Percentiles rank a stretch among this genome's conserved stretches.
These are phyloP conservation scores for Hygrophila difformis DNA, from an alignment of 257 asterid genomes.

Conservation along the genomic window DNA sequence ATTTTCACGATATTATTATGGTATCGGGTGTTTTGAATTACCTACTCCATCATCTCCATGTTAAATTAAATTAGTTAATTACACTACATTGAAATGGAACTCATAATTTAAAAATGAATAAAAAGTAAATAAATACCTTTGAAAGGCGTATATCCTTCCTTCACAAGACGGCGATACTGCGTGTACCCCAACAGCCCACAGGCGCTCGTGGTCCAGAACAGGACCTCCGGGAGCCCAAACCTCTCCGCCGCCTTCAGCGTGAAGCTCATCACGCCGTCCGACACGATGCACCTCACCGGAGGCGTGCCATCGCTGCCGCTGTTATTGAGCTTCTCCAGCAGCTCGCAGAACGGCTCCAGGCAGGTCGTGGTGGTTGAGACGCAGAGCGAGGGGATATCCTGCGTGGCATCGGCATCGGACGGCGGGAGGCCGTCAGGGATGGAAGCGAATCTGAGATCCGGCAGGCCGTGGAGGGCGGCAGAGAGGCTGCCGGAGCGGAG, in stretches of 20 bases:
- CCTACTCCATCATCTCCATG: too few species aligned
- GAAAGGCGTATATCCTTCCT: slow-evolving; percentile 31
- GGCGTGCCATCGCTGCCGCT: slow-evolving; percentile 14
- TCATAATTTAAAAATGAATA: too few species aligned
- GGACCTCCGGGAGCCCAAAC: slow-evolving; percentile 24
- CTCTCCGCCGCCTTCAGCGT: slow-evolving; percentile 27
- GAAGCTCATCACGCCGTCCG: slow-evolving; percentile 36
- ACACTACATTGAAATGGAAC: too few species aligned
- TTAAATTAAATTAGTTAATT: too few species aligned
- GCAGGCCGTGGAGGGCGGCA: slow-evolving; percentile 15
- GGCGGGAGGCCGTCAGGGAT: slow-evolving; percentile 29
- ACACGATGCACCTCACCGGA: slow-evolving; percentile 33
- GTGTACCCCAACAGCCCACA: slow-evolving; percentile 22
- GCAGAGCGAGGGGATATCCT: slow-evolving; percentile 23
- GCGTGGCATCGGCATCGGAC: slow-evolving; percentile 22
- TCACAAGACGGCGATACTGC: slow-evolving; percentile 19
- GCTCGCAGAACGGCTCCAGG: slow-evolving; percentile 26
- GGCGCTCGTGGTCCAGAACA: slow-evolving; percentile 29
- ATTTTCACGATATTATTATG: too few species aligned
- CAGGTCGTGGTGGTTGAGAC: slow-evolving; percentile 22
- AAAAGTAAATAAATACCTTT: too few species aligned
- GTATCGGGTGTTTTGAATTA: too few species aligned
- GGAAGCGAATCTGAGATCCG: slow-evolving; percentile 19
- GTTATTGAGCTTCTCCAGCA: slow-evolving; percentile 21
- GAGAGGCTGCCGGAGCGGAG: slow-evolving; percentile 17